Conservation (phyloP, 768 basidiomycete species). For the Termitomyces sp. region DNA sequence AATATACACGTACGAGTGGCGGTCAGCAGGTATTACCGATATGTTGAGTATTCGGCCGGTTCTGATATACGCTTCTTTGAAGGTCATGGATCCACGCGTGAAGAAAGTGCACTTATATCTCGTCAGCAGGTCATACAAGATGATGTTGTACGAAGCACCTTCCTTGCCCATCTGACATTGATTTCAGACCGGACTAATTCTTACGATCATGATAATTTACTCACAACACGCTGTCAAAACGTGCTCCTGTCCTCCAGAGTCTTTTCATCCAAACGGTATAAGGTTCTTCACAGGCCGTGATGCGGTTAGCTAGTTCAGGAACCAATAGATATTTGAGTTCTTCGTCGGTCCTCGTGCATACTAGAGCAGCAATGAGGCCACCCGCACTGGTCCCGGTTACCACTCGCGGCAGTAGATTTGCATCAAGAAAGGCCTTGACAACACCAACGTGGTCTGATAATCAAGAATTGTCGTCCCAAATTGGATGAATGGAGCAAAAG, state of each 20-base stretch:
- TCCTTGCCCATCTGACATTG: conserved; percentile 68
- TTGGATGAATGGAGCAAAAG: neutral
- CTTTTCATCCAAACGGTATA: conserved; percentile 64
- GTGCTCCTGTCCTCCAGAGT: conserved; percentile 83
- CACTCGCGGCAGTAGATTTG: conserved; percentile 81
- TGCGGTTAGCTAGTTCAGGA: conserved; percentile 77
- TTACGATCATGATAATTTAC: conserved; percentile 1
- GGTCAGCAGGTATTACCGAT: conserved; percentile 86
- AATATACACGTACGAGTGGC: conserved; percentile 57
- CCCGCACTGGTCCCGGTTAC: conserved; percentile 95
- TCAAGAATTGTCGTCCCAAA: neutral
- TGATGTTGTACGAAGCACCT: conserved; percentile 40
- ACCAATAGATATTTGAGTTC: conserved; percentile 75
- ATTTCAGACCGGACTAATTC: conserved; percentile 1
- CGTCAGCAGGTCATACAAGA: neutral
- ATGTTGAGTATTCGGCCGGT: conserved; percentile 94
- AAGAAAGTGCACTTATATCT: conserved; percentile 71
- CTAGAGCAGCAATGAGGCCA: conserved; percentile 68
- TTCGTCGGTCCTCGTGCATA: conserved; percentile 83
- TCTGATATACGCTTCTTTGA: conserved; percentile 88
- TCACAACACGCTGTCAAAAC: conserved; percentile 78
- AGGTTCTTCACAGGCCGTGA: conserved; percentile 80
- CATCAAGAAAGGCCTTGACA: conserved; percentile 87
- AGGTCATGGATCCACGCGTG: conserved; percentile 90
- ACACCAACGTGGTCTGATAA: conserved; percentile 80